Evolutionary conservation across 2,329 filamentous ascomycete genomes (phyloP), one percentile per base, ranked within the genome.

Genomic region (Pyrenophora graminea): DNA sequence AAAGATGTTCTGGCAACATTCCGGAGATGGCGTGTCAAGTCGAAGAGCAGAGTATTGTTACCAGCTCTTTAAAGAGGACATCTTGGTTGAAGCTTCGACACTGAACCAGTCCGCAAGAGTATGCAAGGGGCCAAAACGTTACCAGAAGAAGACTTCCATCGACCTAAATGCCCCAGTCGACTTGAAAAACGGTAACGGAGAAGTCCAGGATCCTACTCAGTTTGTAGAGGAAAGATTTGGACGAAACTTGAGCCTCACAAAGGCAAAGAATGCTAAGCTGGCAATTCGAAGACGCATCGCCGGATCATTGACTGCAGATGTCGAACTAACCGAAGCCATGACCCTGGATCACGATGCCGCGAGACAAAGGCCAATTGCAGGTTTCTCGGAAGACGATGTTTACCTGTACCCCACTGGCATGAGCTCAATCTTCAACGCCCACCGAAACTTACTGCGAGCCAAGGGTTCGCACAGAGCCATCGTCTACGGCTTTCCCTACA

Each of bases 1-100:
- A n/a, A 97, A 97, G 73, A 84, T 91, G 65, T 97, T 96, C 67
- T 99, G 94, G 94, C 94, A 97, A 72, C 94, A 99, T 72, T 89
- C 90, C 0, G 94, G 94, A 17, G 92, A 96, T 55, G 94, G 94
- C 13, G 81, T 96, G 12, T 97, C 92, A 0, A 97, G 92, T 70
- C 86, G 94, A 42, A 85, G 91, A 34, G 92, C 91, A 30, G 93
- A 97, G 69, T 97, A 96, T 72, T 96, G 90, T 68, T 85, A 91
- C 53, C 79, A 82, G 36, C 81, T 93, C 1, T 84, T 95, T 57
- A 82, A 82, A 32, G 86, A 93, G 55, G 86, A 86, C 0, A 77
- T 89, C 36, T 77, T 90, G 42, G 78, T 84, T 2, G 79, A 85
- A 45, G 70, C 74, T 12, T 75, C 70, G 44, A 72, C 68, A 41